These are phyloP conservation scores for Arthrinium phaeospermum DNA, from an alignment of 2,329 filamentous ascomycete species.

Conservation along the genomic window DNA sequence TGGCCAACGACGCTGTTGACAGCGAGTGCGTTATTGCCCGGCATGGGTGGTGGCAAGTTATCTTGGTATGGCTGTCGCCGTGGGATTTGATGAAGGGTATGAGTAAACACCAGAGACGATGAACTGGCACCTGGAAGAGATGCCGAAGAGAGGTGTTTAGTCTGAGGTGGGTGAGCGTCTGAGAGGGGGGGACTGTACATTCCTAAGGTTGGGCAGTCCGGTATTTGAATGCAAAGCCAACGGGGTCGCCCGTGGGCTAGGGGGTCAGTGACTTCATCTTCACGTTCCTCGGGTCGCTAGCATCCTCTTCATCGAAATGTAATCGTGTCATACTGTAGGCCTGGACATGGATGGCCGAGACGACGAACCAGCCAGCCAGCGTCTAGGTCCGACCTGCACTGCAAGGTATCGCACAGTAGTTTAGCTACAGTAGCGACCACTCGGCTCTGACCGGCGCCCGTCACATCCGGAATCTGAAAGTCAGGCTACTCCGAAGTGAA, in stretches of 20 bases:
- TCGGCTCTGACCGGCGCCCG: conserved; percentile 5
- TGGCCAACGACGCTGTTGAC: conserved; percentile 53
- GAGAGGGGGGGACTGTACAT: too few relatives aligned
- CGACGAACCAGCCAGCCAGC: not conserved
- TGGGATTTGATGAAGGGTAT: not conserved
- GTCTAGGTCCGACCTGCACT: not conserved
- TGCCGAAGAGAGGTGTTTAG: not conserved
- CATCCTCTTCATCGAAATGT: conserved; percentile 23
- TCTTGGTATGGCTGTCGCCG: too few relatives aligned
- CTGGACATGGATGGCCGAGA: conserved; percentile 3
- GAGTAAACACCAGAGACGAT: not conserved
- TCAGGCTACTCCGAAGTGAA: too few relatives aligned
- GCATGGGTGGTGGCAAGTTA: not conserved
- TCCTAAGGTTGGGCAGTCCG: conserved; percentile 6
- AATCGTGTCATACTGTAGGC: conserved; percentile 28
- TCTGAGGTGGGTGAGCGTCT: not conserved
- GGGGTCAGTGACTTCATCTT: conserved; percentile 36
- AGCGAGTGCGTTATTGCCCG: conserved; percentile 41
- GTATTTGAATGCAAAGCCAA: conserved; percentile 27
- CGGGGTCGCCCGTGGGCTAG: conserved; percentile 5
- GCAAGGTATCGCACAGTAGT: not conserved
- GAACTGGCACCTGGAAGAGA: not conserved
- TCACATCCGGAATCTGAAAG: not conserved
- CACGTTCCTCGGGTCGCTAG: conserved; percentile 22
- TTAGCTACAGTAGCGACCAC: not conserved